Conservation (phyloP, 2,329 filamentous ascomycete species). For the Neoscytalidium dimidiatum region DNA sequence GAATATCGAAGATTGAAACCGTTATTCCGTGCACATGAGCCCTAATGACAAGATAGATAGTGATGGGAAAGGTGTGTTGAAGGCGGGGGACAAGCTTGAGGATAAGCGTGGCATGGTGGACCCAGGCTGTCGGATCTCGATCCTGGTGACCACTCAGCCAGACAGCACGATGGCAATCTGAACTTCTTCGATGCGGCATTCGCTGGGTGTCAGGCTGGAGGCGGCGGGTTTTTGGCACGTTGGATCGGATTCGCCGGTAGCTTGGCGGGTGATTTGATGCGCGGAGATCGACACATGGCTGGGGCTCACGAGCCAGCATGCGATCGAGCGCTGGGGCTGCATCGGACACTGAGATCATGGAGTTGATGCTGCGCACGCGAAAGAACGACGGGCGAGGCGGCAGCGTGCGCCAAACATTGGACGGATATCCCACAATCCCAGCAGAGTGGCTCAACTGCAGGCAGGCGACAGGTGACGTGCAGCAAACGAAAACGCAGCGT, state of each 20-base stretch:
- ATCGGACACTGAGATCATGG: background rate
- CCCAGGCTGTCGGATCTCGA: background rate
- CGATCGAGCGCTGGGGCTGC: background rate
- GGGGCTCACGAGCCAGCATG: background rate
- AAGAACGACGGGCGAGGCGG: background rate
- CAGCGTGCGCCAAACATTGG: background rate
- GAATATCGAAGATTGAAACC: no score
- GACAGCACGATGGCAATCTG: background rate
- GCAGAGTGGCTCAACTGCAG: background rate
- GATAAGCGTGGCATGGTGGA: no score
- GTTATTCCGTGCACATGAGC: no score
- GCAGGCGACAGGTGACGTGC: conserved; percentile 2
- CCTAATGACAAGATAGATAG: no score
- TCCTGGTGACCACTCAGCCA: background rate
- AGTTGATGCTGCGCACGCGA: background rate
- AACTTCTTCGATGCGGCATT: background rate
- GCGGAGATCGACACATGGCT: background rate
- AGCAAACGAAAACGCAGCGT: background rate
- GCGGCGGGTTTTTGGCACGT: background rate
- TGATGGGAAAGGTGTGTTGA: no score
- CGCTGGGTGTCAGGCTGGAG: background rate
- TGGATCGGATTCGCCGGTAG: background rate
- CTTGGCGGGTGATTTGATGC: background rate
- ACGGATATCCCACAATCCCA: background rate
- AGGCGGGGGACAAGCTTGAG: no score